phyloP scores from a whole-genome alignment of 2,329 filamentous ascomycete species.

The Dactylellina haptotyla region DNA sequence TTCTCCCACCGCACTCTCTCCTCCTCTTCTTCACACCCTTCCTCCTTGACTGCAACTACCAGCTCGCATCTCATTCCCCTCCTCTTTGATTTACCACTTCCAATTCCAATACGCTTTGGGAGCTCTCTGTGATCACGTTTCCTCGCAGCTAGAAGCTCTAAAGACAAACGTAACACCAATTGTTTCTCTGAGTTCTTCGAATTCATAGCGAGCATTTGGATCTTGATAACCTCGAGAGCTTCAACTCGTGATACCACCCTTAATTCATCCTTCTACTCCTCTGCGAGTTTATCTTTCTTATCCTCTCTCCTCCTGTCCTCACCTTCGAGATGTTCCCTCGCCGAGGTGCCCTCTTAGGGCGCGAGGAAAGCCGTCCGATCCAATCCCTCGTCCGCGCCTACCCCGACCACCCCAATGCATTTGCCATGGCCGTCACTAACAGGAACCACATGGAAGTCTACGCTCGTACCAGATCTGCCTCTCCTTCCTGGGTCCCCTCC shows the following conservation, averaged over 20 bases:
- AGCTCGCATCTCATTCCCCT: too few relatives aligned
- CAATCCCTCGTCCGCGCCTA: background rate
- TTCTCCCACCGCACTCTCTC: too few relatives aligned
- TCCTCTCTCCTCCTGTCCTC: background rate
- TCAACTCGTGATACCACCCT: background rate
- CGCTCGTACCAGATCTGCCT: constrained; percentile 12
- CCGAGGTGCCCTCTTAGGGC: background rate
- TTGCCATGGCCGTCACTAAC: background rate
- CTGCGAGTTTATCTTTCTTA: background rate
- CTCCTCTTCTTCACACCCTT: background rate
- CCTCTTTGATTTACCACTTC: too few relatives aligned
- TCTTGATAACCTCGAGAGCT: too few relatives aligned
- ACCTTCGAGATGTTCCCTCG: constrained; percentile 22
- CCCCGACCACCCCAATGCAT: background rate
- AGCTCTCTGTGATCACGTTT: too few relatives aligned
- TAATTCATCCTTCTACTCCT: background rate
- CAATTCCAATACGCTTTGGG: too few relatives aligned
- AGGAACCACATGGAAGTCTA: background rate
- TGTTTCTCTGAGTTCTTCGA: too few relatives aligned
- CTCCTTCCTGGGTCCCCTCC: constrained; percentile 9
- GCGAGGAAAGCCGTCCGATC: background rate
- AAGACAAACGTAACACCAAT: too few relatives aligned
- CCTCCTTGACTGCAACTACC: too few relatives aligned
- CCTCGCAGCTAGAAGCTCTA: too few relatives aligned
- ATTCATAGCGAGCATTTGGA: too few relatives aligned